phyloP scores from a whole-genome alignment of 106 monocot genomes.

The Iris macrosiphon region DNA sequence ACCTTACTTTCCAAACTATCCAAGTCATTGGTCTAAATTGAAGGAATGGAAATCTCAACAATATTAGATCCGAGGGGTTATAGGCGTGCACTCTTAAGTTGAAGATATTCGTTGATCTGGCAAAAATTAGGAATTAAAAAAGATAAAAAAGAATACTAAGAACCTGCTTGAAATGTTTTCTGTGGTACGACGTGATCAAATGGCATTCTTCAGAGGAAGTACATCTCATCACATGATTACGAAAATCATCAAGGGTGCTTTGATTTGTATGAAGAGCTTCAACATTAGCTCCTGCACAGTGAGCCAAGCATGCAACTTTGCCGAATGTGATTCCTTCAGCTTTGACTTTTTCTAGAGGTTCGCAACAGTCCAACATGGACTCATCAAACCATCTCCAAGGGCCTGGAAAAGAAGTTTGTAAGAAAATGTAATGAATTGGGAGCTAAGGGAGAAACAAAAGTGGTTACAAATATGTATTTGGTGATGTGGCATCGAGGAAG shows the following conservation, averaged over 20 bases:
- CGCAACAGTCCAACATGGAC: conserved; percentile 94
- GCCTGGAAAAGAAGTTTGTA: conserved; percentile 25
- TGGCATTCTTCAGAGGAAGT: conserved; percentile 77
- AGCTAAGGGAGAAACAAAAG: too few relatives aligned
- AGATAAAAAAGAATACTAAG: conserved; percentile 1
- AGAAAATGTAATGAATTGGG: neutral
- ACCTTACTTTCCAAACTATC: too few relatives aligned
- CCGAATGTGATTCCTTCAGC: conserved; percentile 81
- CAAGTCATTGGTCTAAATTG: too few relatives aligned
- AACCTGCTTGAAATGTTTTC: conserved; percentile 80
- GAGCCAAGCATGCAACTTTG: conserved; percentile 88
- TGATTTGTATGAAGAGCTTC: conserved; percentile 57
- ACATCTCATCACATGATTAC: conserved; percentile 58
- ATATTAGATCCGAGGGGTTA: too few relatives aligned
- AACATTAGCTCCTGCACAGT: conserved; percentile 92
- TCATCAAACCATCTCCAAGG: conserved; percentile 98
- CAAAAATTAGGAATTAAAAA: too few relatives aligned
- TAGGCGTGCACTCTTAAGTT: too few relatives aligned
- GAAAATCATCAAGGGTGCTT: conserved; percentile 70
- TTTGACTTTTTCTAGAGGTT: conserved; percentile 92
- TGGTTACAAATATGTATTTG: too few relatives aligned
- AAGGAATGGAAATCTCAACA: too few relatives aligned
- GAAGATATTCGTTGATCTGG: too few relatives aligned
- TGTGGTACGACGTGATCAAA: conserved; percentile 75
- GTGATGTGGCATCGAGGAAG: too few relatives aligned